A percentile compares a stretch with the other conserved stretches of the same genome.
Conservation (phyloP, 305 asterid species). For the Fraxinus xanthoxyloides region DNA sequence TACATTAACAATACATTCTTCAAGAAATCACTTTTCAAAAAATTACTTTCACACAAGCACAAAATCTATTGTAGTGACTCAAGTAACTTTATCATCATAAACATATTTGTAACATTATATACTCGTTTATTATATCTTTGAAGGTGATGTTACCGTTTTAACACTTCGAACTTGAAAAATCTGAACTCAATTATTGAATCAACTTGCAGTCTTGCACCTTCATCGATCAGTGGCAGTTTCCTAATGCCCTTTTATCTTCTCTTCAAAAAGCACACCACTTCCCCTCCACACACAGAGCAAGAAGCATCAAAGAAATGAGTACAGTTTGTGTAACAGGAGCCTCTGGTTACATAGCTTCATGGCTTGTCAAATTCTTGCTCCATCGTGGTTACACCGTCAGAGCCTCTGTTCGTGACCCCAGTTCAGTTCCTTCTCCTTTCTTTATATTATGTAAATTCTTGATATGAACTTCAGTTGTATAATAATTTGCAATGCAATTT, state of each 20-base stretch:
- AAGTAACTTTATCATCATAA: not conserved
- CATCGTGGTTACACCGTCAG: constrained; percentile 32
- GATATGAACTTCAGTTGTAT: not conserved
- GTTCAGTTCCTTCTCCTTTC: constrained; percentile 12
- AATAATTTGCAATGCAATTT: not conserved
- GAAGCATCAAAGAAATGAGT: constrained; percentile 8
- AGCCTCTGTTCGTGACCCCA: constrained; percentile 39
- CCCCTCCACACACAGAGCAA: not conserved
- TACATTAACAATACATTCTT: not conserved
- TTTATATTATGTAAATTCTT: not conserved
- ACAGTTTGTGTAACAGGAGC: constrained; percentile 38
- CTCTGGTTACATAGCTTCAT: constrained; percentile 38
- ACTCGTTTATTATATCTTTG: not conserved
- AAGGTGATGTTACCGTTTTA: not conserved
- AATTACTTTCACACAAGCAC: not conserved
- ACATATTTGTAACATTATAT: not conserved
- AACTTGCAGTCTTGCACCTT: not conserved
- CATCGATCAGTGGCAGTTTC: not conserved
- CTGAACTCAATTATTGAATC: not conserved
- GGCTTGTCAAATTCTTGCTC: constrained; percentile 40
- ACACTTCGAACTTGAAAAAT: not conserved
- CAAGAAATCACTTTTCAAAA: not conserved
- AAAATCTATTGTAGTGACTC: not conserved
- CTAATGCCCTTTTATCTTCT: not conserved
- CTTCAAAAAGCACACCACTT: not conserved